phyloP scores from a whole-genome alignment of 768 basidiomycete species.

The Chalciporus chontae region DNA sequence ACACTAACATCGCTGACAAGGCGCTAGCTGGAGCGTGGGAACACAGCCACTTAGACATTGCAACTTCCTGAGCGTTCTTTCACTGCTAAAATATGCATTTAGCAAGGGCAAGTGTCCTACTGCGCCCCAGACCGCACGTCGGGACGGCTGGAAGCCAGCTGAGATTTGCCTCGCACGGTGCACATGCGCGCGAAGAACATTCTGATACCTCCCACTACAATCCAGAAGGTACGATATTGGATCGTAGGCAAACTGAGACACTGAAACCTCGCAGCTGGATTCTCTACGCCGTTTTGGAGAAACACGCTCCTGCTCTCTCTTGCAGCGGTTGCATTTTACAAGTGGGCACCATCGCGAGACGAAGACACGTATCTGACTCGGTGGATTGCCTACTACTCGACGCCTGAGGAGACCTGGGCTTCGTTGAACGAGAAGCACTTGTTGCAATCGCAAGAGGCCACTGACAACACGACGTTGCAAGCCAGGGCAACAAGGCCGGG shows the following conservation, averaged over 20 bases:
- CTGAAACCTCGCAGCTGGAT: conserved; percentile 38
- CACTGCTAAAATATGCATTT: conserved; percentile 26
- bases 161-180: conserved; percentile 42
- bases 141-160: conserved; percentile 32
- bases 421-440: conserved; percentile 54
- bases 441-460: conserved; percentile 40
- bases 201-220: conserved; percentile 43
- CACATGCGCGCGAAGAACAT: conserved; percentile 40
- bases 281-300: conserved; percentile 64
- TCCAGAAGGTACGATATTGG: conserved; percentile 52
- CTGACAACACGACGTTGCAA: conserved; percentile 39
- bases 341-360: conserved; percentile 59
- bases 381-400: conserved; percentile 58
- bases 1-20: no score
- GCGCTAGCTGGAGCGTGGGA: conserved; percentile 18
- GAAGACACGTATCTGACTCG: conserved; percentile 64
- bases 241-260: not conserved
- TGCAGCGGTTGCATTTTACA: conserved; percentile 54
- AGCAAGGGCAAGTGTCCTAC: conserved; percentile 35
- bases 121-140: conserved; percentile 32
- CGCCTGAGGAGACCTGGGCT: conserved; percentile 54
- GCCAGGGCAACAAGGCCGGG: conserved; percentile 40
- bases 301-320: conserved; percentile 53
- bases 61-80: not conserved
- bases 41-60: not conserved